phyloP scores from a whole-genome alignment of 148 eudicot genomes.

The Rhododendron ovatum region DNA sequence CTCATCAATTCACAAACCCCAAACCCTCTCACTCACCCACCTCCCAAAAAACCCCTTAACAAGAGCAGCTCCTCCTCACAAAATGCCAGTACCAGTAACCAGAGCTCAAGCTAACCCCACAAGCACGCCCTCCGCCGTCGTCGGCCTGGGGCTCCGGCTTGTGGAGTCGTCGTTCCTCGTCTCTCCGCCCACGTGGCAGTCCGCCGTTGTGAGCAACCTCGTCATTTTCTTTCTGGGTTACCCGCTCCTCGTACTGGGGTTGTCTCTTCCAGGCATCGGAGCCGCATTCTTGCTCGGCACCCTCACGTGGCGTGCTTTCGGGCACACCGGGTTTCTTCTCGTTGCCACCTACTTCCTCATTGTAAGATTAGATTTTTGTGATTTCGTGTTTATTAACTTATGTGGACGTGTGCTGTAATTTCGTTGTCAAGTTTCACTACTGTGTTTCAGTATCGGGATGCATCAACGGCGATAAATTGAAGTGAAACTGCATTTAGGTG shows the following conservation, averaged over 20 bases:
- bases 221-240: constrained; percentile 75
- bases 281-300: constrained; percentile 86
- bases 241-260: constrained; percentile 66
- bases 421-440: neutral
- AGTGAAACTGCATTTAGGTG: neutral
- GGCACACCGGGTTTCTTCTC: constrained; percentile 68
- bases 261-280: constrained; percentile 64
- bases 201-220: constrained; percentile 55
- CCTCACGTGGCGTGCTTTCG: constrained; percentile 86
- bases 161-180: constrained; percentile 40
- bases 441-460: neutral
- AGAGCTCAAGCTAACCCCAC: constrained; percentile 27
- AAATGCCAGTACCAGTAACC: constrained; percentile 2
- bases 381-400: neutral
- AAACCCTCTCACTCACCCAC: constrained; percentile 1
- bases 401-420: neutral
- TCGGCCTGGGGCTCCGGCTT: constrained; percentile 27
- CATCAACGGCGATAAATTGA: neutral
- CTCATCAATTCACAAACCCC: neutral
- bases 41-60: neutral
- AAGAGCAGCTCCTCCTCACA: neutral
- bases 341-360: constrained; percentile 82
- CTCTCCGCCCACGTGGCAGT: constrained; percentile 76
- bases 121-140: neutral
- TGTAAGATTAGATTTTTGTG: constrained; percentile 37